Base-by-base conservation (phyloP, 2,329 filamentous ascomycete species). In the Ceratocystis destructans region DNA sequence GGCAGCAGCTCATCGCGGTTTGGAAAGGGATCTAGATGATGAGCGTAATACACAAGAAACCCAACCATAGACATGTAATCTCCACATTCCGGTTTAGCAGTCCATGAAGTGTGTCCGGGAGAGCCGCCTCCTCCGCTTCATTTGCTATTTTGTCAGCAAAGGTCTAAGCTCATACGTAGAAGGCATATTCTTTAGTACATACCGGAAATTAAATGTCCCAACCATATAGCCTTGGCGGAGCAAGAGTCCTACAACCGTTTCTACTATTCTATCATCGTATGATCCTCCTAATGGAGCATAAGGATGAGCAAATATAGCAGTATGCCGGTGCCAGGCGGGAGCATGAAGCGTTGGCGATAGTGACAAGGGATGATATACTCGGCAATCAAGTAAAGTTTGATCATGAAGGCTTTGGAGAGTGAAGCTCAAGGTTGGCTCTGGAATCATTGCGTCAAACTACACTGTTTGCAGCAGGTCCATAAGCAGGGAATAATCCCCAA, bases 131-230 rank as follows among this genome's bases (percentile, higher is more conserved):
- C 90, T 62, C 93, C 93, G 76, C 92, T 95, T 68, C 2, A 61
- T 37, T 37, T 57, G 31, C 15, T 20, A 37, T 61, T n/a, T 22
- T 45, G 22, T 22, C 17, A 28, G 62, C 41, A 65, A 57, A 15
- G 17, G 20, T 5, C 22, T 25, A 15, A 33, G 10, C n/a, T 3
- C n/a, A 66, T 53, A 62, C 46, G 12, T 8, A 22, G 66, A 66
- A 65, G n/a, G 45, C 57, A 25, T 59, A 22, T 28, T 25, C 25
- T n/a, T 48, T 50, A 28, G 44, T 2, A 15, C n/a, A 20, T 57
- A 64, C 88, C 92, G 83, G 74, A 97, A 96, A 73, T 97, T 96
- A 75, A 97, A 96, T 0, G 90, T 96, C 6, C 82, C 87, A 1
- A 96, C 87, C 1, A 96, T 74, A 71, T 84, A 95, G 1, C 89